These are phyloP conservation scores for Theobroma grandiflorum DNA, from an alignment of 441 rosid genomes.

Conservation along the genomic window DNA sequence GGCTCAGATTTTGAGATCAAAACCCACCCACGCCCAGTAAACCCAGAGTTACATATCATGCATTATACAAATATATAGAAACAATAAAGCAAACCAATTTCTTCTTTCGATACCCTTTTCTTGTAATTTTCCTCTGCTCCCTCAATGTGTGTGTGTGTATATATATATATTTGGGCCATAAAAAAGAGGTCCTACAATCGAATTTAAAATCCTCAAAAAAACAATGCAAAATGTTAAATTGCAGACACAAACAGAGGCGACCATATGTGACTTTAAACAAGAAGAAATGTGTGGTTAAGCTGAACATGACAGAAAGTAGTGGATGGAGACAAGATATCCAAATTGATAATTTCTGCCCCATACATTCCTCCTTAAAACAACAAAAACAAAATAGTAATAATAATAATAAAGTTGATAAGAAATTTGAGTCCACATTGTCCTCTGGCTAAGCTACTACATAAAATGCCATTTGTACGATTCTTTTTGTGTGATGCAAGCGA, in stretches of 20 bases:
- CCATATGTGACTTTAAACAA: not conserved
- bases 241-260: not conserved
- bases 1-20: no score
- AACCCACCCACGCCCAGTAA: no score
- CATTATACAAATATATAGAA: no score
- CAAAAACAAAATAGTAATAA: not conserved
- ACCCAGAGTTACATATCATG: no score
- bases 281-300: constrained; percentile 21
- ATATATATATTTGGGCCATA: not conserved
- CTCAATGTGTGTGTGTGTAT: not conserved
- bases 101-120: no score
- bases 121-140: not conserved
- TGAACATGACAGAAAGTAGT: not conserved
- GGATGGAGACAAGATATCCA: constrained; percentile 14
- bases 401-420: not conserved
- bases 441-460: not conserved
- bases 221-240: constrained; percentile 11
- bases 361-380: not conserved
- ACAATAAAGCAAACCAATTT: no score
- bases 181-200: constrained; percentile 14
- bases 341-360: constrained; percentile 13
- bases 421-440: not conserved
- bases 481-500: not conserved
- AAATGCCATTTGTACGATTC: not conserved
- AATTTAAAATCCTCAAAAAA: not conserved